Conservation (phyloP, 371 early-diverging fungal genomes). For the Umbelopsis sp. region DNA sequence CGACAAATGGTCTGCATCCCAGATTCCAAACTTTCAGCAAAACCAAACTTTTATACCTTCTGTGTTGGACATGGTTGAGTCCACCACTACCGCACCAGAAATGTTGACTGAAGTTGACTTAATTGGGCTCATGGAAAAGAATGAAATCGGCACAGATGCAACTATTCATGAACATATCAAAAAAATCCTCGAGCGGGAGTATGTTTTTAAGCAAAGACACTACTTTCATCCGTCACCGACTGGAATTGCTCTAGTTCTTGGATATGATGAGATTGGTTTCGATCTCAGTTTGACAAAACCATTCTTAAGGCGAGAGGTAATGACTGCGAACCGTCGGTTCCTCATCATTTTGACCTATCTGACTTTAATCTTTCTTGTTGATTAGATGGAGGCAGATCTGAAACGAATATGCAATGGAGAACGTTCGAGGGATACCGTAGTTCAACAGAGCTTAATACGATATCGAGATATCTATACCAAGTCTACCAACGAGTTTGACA, state of each 20-base stretch:
- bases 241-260: conserved; percentile 92
- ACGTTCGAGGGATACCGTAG: conserved; percentile 60
- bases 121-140: conserved; percentile 96
- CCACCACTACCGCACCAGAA: conserved; percentile 82
- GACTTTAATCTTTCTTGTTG: conserved; percentile 16
- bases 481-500: conserved; percentile 43
- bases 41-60: conserved; percentile 79
- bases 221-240: conserved; percentile 87
- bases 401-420: conserved; percentile 70
- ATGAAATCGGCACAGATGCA: conserved; percentile 99
- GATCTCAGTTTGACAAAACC: conserved; percentile 87
- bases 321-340: not conserved
- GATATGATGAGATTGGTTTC: conserved; percentile 88
- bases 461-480: conserved; percentile 70
- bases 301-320: conserved; percentile 76
- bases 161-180: conserved; percentile 99
- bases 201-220: conserved; percentile 73
- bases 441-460: conserved; percentile 56
- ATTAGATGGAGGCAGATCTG: conserved; percentile 74
- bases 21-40: conserved; percentile 75
- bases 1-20: conserved; percentile 87
- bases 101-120: conserved; percentile 94
- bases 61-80: conserved; percentile 64
- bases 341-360: not conserved
- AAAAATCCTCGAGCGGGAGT: conserved; percentile 91